phyloP scores from a whole-genome alignment of 345 rosid species.

The Brassica carinata region DNA sequence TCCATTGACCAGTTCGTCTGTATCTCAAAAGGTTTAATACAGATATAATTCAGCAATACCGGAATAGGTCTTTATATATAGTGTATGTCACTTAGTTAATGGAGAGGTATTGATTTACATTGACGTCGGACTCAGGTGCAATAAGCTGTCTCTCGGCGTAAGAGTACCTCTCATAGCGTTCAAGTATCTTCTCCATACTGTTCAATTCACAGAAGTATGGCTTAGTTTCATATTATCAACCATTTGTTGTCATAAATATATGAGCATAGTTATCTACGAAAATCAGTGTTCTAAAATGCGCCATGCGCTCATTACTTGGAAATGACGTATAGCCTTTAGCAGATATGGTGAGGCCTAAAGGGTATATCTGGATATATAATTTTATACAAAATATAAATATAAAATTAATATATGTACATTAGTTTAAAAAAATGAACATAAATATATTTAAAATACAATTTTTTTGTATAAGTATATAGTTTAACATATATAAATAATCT shows the following conservation, averaged over 20 bases:
- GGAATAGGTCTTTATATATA: not conserved
- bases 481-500: too few relatives aligned
- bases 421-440: too few relatives aligned
- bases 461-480: too few relatives aligned
- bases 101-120: constrained; percentile 34
- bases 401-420: too few relatives aligned
- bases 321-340: too few relatives aligned
- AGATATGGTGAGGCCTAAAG: too few relatives aligned
- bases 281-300: too few relatives aligned
- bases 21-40: not conserved
- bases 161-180: constrained; percentile 73
- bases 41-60: not conserved
- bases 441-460: too few relatives aligned
- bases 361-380: too few relatives aligned
- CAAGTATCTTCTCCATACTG: constrained; percentile 84
- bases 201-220: constrained; percentile 13
- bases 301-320: too few relatives aligned
- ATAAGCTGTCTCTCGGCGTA: constrained; percentile 64
- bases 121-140: constrained; percentile 47
- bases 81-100: not conserved
- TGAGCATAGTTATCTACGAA: not conserved
- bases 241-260: not conserved
- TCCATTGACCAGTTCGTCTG: constrained; percentile 83
- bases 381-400: too few relatives aligned
- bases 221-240: constrained; percentile 14